Conservation (phyloP, 495 filamentous ascomycete genomes). For the Neurospora sp. region DNA sequence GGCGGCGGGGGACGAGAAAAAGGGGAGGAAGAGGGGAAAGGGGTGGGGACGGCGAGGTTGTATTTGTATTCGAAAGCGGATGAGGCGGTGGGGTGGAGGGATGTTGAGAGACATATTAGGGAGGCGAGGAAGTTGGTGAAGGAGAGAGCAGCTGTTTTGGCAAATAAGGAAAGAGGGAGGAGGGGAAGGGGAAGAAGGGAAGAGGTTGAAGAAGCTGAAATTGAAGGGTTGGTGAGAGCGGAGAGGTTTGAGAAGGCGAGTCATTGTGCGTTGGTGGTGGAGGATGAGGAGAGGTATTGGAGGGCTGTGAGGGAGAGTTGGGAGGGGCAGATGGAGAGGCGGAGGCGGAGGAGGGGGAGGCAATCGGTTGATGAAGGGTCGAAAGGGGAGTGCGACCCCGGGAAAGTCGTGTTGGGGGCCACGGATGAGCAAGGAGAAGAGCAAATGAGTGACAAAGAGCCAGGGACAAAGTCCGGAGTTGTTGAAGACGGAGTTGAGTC, state of each 20-base stretch:
- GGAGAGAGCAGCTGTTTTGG: too few relatives aligned
- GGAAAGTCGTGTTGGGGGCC: neutral
- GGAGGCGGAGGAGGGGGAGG: neutral
- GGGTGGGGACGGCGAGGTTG: slow-evolving; percentile 2
- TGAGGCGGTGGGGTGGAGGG: slow-evolving; percentile 22
- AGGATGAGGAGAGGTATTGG: slow-evolving; percentile 17
- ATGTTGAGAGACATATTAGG: slow-evolving; percentile 21
- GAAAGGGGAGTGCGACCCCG: neutral
- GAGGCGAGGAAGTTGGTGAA: neutral
- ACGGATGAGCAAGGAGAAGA: neutral
- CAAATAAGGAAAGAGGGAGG: neutral
- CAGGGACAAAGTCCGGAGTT: neutral
- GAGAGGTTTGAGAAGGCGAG: slow-evolving; percentile 8
- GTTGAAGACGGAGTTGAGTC: neutral
- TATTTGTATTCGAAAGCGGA: slow-evolving; percentile 31
- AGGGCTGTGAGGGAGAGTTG: slow-evolving; percentile 13
- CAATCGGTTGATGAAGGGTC: too few relatives aligned
- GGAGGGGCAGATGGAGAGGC: slow-evolving; percentile 7
- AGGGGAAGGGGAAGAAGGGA: slow-evolving; percentile 3
- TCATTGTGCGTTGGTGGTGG: slow-evolving; percentile 22
- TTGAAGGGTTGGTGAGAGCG: slow-evolving; percentile 7
- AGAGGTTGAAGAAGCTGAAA: slow-evolving; percentile 15
- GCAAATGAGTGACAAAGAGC: neutral
- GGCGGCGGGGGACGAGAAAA: slow-evolving; percentile 11
- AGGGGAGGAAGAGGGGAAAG: neutral